Evolutionary conservation across 2,329 filamentous ascomycete genomes (phyloP).

Genomic region (Talaromyces sp.): DNA sequence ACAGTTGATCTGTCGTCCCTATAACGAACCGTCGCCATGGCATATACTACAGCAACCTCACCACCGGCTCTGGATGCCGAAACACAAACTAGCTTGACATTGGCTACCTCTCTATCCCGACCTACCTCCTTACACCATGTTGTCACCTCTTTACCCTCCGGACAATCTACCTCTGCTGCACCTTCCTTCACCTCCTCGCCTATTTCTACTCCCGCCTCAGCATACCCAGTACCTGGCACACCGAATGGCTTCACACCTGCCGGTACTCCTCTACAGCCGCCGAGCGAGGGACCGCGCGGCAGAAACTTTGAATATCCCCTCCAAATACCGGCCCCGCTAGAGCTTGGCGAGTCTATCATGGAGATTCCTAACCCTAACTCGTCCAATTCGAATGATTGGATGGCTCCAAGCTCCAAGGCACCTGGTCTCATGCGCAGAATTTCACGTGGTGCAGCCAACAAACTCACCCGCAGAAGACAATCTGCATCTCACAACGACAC

Average conservation of each 20-base stretch:
- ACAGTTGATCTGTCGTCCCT: constrained; percentile 36
- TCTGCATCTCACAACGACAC: constrained; percentile 76
- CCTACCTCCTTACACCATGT: constrained; percentile 40
- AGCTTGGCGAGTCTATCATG: constrained; percentile 74
- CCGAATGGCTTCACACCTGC: constrained; percentile 40
- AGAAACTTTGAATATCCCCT: constrained; percentile 31
- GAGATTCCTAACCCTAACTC: constrained; percentile 45
- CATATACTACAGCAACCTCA: constrained; percentile 40
- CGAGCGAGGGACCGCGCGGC: constrained; percentile 37
- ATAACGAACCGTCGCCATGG: constrained; percentile 38
- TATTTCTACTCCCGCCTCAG: constrained; percentile 33
- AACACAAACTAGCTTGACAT: constrained; percentile 39
- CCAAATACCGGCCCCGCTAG: constrained; percentile 58
- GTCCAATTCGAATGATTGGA: constrained; percentile 62
- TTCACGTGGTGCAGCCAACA: constrained; percentile 76
- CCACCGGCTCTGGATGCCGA: constrained; percentile 42
- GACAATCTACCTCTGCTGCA: constrained; percentile 29
- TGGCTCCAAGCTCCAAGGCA: constrained; percentile 56
- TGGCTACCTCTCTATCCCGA: constrained; percentile 33
- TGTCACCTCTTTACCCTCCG: constrained; percentile 33
- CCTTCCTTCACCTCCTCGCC: constrained; percentile 35
- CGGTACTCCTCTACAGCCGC: constrained; percentile 37
- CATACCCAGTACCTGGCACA: constrained; percentile 28
- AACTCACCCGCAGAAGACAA: constrained; percentile 69
- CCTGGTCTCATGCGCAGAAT: constrained; percentile 78